A percentile compares a stretch with the other conserved stretches of the same genome.
These are phyloP conservation scores for Niebla homalea DNA, from an alignment of 495 filamentous ascomycete genomes.

Conservation along the genomic window DNA sequence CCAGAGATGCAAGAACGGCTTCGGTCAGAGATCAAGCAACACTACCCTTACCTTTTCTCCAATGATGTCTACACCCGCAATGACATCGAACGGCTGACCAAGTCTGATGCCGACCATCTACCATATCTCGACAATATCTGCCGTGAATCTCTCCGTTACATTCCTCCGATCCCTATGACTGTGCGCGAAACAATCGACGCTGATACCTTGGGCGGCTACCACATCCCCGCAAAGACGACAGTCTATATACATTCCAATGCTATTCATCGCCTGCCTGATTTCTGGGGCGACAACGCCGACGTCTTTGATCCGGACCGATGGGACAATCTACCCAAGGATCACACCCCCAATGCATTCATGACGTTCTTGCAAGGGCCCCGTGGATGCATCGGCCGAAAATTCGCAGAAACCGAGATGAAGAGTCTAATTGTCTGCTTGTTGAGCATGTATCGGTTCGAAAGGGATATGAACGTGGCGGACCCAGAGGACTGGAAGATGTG, in stretches of 20 bases:
- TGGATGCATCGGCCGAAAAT: slow-evolving; percentile 20
- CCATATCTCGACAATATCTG: slow-evolving; percentile 36
- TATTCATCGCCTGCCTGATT: slow-evolving; percentile 29
- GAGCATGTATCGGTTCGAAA: slow-evolving; percentile 18
- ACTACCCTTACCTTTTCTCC: slow-evolving; percentile 16
- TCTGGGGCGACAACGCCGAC: slow-evolving; percentile 37
- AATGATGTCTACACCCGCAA: slow-evolving; percentile 3
- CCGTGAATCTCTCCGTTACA: slow-evolving; percentile 35
- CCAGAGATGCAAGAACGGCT: slow-evolving; percentile 15
- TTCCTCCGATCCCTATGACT: slow-evolving; percentile 32
- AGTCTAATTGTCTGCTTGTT: slow-evolving; percentile 18
- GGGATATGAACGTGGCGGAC: slow-evolving; percentile 26
- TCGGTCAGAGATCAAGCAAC: slow-evolving; percentile 17
- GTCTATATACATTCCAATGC: slow-evolving; percentile 17
- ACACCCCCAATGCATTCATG: slow-evolving; percentile 17
- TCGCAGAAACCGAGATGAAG: slow-evolving; percentile 22
- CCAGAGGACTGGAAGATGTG: slow-evolving; percentile 43
- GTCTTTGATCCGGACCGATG: slow-evolving; percentile 22
- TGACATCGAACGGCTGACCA: slow-evolving; percentile 7
- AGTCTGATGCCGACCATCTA: slow-evolving; percentile 20
- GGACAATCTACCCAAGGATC: slow-evolving; percentile 14
- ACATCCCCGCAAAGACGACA: slow-evolving; percentile 14
- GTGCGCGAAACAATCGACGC: slow-evolving; percentile 16
- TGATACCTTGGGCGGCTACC: slow-evolving; percentile 14
- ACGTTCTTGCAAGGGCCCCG: slow-evolving; percentile 20